Evolutionary conservation across 306 rosid genomes (phyloP), one percentile per base, ranked within the genome.

Genomic region (Quercus dentata): DNA sequence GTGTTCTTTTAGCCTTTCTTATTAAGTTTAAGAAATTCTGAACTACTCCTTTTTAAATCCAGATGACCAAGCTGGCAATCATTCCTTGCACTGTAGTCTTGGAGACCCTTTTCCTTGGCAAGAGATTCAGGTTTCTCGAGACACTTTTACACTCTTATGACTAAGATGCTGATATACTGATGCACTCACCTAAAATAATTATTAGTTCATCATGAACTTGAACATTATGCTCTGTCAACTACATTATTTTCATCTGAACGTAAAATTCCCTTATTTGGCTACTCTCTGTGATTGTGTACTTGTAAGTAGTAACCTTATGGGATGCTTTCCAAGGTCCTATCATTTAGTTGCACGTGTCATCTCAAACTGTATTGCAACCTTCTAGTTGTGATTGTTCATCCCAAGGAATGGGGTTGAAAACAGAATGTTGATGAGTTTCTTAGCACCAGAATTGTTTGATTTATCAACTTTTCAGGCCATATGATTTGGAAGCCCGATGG

Each of bases 1-100:
- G 20, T 79, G 33, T 62, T 70, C 71, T 80, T 77, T 77, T 14
- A 58, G 49, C 21, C 27, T 55, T 49, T 46, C 17, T 79, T 74
- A 54, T 65, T 13, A 28, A 33, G 30, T 8, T 56, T 58, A 4
- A n/a, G 58, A 41, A 7, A 73, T 57, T 85, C 76, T 82, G 74
- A 89, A 56, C 13, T 35, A 23, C 76, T 69, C 59, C 35, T 78
- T 74, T 82, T 77, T 69, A 74, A 68, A 55, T 81, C 67, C 90
- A 95, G 99, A 95, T 95, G 99, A 95, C 97, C 41, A 95, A 95
- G 92, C 89, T 95, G 88, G 99, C 98, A 70, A 95, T 95, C 94
- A 95, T 95, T 81, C 99, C 99, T 56, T 95, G 99, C 75, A 95
- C 99, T 75, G 96, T 95, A 64, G 80, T 95, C 76, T 90, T 95